A percentile compares a stretch with the other conserved stretches of the same genome.
phyloP scores from a whole-genome alignment of 2,329 filamentous ascomycete species.

The Colletotrichum tropicale region DNA sequence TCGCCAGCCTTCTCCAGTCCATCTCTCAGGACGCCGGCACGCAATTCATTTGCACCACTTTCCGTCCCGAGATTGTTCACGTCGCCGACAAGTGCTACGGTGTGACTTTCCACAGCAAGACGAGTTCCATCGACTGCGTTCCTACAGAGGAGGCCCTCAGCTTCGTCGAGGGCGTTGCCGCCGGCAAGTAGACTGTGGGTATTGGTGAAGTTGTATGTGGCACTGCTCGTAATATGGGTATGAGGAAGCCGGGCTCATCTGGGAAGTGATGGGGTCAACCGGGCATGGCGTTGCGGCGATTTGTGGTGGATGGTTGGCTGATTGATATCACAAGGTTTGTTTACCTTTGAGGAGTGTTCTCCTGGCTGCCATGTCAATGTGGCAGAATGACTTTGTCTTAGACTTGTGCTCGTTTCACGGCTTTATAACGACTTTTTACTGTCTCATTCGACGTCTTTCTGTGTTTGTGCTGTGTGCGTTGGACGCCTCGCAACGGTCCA shows the following conservation, averaged over 20 bases:
- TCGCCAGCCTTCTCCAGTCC: constrained; percentile 84
- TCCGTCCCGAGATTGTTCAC: constrained; percentile 93
- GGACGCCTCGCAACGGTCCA: neutral
- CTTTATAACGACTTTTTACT: neutral
- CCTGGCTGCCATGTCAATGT: neutral
- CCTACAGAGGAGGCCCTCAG: constrained; percentile 84
- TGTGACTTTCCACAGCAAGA: constrained; percentile 92
- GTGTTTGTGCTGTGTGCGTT: neutral
- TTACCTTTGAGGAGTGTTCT: neutral
- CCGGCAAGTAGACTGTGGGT: constrained; percentile 3
- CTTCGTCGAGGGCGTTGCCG: constrained; percentile 85
- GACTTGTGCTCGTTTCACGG: neutral
- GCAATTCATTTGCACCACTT: constrained; percentile 98
- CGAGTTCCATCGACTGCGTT: constrained; percentile 91
- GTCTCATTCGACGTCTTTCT: neutral
- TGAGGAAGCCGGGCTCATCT: neutral
- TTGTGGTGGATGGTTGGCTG: constrained; percentile 6
- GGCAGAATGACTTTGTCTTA: neutral
- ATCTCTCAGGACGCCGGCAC: constrained; percentile 71
- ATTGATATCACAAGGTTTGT: constrained; percentile 15
- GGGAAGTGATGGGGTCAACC: neutral
- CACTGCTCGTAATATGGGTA: neutral
- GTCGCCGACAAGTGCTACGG: constrained; percentile 98
- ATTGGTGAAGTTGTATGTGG: neutral
- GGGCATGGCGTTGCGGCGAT: constrained; percentile 20